Percentiles rank a stretch among this genome's conserved stretches.
These are phyloP conservation scores for Linnemannia zychae DNA, from an alignment of 192 early-diverging fungal species.

Conservation along the genomic window DNA sequence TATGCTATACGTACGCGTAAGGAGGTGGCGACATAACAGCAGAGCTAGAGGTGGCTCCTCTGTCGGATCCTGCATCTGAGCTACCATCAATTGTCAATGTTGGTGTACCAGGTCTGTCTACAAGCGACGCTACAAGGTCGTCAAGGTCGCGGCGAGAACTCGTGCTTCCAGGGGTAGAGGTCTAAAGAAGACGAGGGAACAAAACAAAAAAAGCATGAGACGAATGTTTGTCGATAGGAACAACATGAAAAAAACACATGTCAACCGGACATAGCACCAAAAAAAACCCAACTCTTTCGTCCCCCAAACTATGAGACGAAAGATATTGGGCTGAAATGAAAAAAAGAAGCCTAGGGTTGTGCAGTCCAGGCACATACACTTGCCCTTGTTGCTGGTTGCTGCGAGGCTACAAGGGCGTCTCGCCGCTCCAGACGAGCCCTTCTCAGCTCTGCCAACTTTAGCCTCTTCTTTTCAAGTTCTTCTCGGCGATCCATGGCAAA, in stretches of 20 bases:
- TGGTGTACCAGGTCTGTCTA: constrained; percentile 69
- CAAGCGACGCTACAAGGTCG: constrained; percentile 86
- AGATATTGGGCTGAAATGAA: not conserved
- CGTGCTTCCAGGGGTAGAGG: constrained; percentile 15
- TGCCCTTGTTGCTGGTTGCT: constrained; percentile 20
- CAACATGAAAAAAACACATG: constrained; percentile 18
- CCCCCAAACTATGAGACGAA: not conserved
- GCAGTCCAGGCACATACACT: constrained; percentile 14
- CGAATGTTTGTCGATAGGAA: not conserved
- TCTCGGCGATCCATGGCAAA: constrained; percentile 74
- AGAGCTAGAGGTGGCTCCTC: constrained; percentile 40
- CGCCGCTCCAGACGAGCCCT: constrained; percentile 85
- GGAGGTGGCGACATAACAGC: constrained; percentile 60
- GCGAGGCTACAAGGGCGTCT: constrained; percentile 51
- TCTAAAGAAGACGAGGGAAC: not conserved
- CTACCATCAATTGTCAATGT: constrained; percentile 50
- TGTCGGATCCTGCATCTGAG: constrained; percentile 63
- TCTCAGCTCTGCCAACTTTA: constrained; percentile 91
- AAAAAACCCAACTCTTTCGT: not conserved
- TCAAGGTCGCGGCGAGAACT: constrained; percentile 74
- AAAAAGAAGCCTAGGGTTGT: not conserved
- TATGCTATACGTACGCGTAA: constrained; percentile 5
- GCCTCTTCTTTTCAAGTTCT: constrained; percentile 93
- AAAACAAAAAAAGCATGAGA: constrained; percentile 8
- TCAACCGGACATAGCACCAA: not conserved